A percentile compares a stretch with the other conserved stretches of the same genome.
Conservation (phyloP, 2,329 filamentous ascomycete genomes). For the Fusarium mundagurra region DNA sequence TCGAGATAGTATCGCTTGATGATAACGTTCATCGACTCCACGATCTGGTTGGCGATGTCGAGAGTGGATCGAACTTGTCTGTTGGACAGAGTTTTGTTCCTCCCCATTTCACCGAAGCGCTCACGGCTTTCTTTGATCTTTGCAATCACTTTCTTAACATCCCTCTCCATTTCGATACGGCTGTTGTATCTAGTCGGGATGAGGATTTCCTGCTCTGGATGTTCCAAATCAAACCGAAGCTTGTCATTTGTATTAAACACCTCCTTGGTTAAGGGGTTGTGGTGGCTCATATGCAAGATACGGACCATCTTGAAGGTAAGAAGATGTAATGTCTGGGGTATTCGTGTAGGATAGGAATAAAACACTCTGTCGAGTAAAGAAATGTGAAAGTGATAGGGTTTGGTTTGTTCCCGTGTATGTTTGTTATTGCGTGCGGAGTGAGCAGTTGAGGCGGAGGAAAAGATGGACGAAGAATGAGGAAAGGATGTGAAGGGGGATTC, state of each 20-base stretch:
- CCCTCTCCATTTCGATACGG: neutral
- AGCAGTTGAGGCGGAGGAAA: neutral
- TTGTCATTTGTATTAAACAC: neutral
- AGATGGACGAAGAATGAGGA: neutral
- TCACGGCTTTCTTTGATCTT: neutral
- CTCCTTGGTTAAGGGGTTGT: neutral
- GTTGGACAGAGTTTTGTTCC: neutral
- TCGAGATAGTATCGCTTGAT: slow-evolving; percentile 12
- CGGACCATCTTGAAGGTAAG: slow-evolving; percentile 1
- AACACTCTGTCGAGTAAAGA: neutral
- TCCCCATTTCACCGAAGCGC: neutral
- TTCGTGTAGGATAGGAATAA: neutral
- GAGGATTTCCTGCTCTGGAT: accelerated
- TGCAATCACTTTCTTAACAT: neutral
- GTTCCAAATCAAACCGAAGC: neutral
- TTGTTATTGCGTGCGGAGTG: neutral
- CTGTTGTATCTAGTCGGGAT: neutral
- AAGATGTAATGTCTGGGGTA: neutral
- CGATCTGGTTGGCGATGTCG: neutral
- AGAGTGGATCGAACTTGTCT: neutral
- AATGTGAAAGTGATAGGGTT: neutral
- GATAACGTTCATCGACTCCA: neutral
- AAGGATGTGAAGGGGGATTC: neutral
- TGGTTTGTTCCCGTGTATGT: neutral
- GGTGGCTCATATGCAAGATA: neutral